Base-by-base conservation (phyloP, 2,329 filamentous ascomycete species). In the Hypoxylon sp. region DNA sequence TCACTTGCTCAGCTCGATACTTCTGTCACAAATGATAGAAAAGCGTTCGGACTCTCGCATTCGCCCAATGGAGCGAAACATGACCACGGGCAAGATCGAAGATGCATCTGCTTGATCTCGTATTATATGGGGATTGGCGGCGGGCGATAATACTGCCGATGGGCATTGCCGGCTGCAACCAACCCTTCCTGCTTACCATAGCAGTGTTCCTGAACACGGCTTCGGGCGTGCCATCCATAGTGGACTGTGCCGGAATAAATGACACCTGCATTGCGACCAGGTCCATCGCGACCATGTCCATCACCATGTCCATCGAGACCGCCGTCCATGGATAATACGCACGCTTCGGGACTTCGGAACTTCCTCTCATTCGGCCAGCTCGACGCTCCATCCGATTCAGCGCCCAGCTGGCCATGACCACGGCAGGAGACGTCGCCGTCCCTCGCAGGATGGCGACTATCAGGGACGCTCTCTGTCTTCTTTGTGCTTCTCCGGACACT, bases 311-410 rank as follows among this genome's bases (percentile, higher is more conserved):
- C n/a, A n/a, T n/a, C n/a, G n/a, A n/a, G n/a, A n/a, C n/a, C 21
- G 23, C 18, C 26, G 48, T 23, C 31, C 31, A 33, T 35, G 31
- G 31, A 35, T 24, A 47, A 20, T 21, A 35, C 46, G 26, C 6
- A 35, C 46, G 26, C 6, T 31, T 48, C 48, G 51, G 51, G 38
- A n/a, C 33, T 15, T 20, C 42, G 56, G 48, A 51, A 26, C 35
- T 55, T 55, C 23, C 48, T 41, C 26, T 54, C 42, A 48, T 60
- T 48, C 33, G 56, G 48, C 23, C n/a, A 42, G 29, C 40, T 42
- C 29, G 18, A 10, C 3, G 29, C 40, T 42, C 29, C n/a, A 10
- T 4, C 23, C 27, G 31, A 42, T 55, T 35, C 6, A 35, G 18
- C 18, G 31, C n/a, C 15, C 31, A 35, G 31, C 31, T 35, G 31